phyloP scores from a whole-genome alignment of 129 eudicot species.

The Daucus carota region DH1_v3.0 NC_030388.2:29852501-29853000 shows the following conservation, averaged over 20 bases:
- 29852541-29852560: no score
- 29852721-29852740: not conserved
- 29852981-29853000: not conserved
- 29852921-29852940: not conserved
- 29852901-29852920: not conserved
- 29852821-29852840: not conserved
- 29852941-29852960: not conserved
- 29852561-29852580: no score
- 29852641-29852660: not conserved
- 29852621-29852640: not conserved
- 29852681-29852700: not conserved
- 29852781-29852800: not conserved
- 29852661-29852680: not conserved
- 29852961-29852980: not conserved
- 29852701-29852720: not conserved
- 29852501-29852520: no score
- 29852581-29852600: not conserved
- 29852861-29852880: not conserved
- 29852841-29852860: not conserved
- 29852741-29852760: not conserved
- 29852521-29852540: no score
- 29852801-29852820: not conserved
- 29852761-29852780: not conserved
- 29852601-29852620: no score
- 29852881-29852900: not conserved